phyloP scores from a whole-genome alignment of 768 basidiomycete genomes.

The Pisolithus albus region DNA sequence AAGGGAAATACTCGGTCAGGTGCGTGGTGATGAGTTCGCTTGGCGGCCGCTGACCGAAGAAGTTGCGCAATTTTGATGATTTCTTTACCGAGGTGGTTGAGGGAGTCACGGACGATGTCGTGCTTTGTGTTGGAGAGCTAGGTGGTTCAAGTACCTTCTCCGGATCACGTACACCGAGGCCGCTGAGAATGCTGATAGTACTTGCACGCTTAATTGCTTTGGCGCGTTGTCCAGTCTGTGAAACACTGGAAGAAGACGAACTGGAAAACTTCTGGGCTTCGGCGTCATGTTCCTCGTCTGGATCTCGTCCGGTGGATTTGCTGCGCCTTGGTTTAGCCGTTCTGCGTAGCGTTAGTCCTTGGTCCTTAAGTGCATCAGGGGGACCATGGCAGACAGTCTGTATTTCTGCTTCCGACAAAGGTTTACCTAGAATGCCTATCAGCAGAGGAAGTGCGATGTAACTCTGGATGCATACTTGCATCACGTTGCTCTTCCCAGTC shows the following conservation, averaged over 20 bases:
- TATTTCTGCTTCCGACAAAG: constrained; percentile 76
- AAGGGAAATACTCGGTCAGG: constrained; percentile 91
- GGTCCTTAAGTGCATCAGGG: constrained; percentile 70
- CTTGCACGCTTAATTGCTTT: constrained; percentile 72
- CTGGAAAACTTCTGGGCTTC: constrained; percentile 29
- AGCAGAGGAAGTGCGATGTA: not conserved
- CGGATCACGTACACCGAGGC: constrained; percentile 80
- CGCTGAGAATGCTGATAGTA: constrained; percentile 89
- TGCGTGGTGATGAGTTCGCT: constrained; percentile 96
- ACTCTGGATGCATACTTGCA: constrained; percentile 35
- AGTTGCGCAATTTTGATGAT: constrained; percentile 80
- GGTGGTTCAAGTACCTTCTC: constrained; percentile 57
- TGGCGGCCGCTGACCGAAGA: constrained; percentile 96
- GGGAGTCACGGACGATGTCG: constrained; percentile 13
- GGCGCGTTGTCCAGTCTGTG: constrained; percentile 14
- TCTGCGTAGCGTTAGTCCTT: constrained; percentile 69
- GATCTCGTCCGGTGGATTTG: constrained; percentile 37
- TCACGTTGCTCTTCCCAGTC: constrained; percentile 50
- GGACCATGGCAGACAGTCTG: constrained; percentile 79
- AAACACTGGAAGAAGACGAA: constrained; percentile 20
- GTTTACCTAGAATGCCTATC: constrained; percentile 42
- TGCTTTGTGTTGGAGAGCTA: constrained; percentile 39
- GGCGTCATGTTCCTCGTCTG: constrained; percentile 34
- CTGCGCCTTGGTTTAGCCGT: constrained; percentile 35
- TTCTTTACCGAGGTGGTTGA: constrained; percentile 28